A percentile compares a stretch with the other conserved stretches of the same genome.
Conservation (phyloP, 768 basidiomycete genomes). For the Auricularia sp. region DNA sequence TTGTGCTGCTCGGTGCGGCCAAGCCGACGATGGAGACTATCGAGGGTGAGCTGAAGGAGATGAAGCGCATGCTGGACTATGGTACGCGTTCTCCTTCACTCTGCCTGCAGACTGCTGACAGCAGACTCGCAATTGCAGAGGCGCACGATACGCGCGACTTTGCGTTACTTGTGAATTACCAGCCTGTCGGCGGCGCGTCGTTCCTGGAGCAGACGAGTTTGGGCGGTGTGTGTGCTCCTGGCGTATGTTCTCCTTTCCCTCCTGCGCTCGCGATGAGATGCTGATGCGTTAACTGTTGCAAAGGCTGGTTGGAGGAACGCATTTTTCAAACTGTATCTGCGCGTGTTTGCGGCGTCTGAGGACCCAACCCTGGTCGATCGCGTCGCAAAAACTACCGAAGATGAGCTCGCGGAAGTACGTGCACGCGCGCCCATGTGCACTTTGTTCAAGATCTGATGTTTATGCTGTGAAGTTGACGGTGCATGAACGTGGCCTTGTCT, state of each 20-base stretch:
- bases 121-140: conserved; percentile 26
- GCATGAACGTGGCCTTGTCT: too few species aligned
- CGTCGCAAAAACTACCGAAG: too few species aligned
- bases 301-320: conserved; percentile 4
- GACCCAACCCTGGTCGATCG: too few species aligned
- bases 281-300: conserved; percentile 33
- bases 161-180: conserved; percentile 66
- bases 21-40: not conserved
- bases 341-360: not conserved
- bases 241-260: conserved; percentile 33
- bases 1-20: conserved; percentile 26
- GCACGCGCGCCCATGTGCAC: too few species aligned
- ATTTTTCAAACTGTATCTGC: not conserved
- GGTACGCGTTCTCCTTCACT: not conserved
- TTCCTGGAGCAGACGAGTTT: conserved; percentile 64
- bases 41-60: not conserved
- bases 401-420: too few species aligned
- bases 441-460: too few species aligned
- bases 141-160: conserved; percentile 87
- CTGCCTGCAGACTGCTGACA: not conserved
- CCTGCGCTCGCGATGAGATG: not conserved
- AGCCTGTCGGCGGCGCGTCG: conserved; percentile 41
- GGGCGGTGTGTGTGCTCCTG: conserved; percentile 44
- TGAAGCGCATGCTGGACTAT: not conserved
- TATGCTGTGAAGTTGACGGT: too few species aligned